Evolutionary conservation across 2,329 filamentous ascomycete species (phyloP).

Genomic region (Claviceps sp.): DNA sequence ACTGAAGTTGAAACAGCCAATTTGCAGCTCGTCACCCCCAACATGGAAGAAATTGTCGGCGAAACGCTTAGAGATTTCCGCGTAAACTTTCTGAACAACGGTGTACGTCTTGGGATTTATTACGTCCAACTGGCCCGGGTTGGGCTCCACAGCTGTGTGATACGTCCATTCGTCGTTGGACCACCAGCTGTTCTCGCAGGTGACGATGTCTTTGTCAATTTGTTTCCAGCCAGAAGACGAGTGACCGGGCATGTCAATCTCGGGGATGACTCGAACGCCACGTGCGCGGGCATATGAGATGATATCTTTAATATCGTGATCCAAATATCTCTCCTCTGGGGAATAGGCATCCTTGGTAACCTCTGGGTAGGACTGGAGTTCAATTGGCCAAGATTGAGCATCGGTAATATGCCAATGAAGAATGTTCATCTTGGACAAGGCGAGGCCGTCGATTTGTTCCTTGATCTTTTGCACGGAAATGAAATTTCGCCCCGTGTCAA

Average conservation of each 20-base stretch:
- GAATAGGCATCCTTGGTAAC: constrained; percentile 43
- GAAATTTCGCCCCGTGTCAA: constrained; percentile 41
- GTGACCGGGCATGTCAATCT: constrained; percentile 45
- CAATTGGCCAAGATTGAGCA: constrained; percentile 40
- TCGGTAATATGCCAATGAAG: constrained; percentile 45
- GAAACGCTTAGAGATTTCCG: constrained; percentile 36
- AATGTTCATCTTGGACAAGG: constrained; percentile 42
- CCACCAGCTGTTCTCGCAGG: constrained; percentile 45
- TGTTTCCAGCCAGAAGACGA: constrained; percentile 40
- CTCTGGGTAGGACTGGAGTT: constrained; percentile 34
- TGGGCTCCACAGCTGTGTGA: constrained; percentile 40
- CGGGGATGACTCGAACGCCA: constrained; percentile 41
- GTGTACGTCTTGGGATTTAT: constrained; percentile 42
- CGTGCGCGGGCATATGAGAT: constrained; percentile 36
- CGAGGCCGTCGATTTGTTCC: constrained; percentile 41
- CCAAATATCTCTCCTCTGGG: constrained; percentile 29
- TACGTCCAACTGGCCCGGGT: constrained; percentile 42
- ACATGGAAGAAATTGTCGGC: constrained; percentile 41
- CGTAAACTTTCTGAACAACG: constrained; percentile 38
- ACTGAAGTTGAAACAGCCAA: constrained; percentile 42
- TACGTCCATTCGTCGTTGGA: constrained; percentile 40
- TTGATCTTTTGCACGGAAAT: constrained; percentile 35
- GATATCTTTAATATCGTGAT: constrained; percentile 27
- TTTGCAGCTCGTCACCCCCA: constrained; percentile 41
- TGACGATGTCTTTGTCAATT: constrained; percentile 37